These are phyloP conservation scores for Ailanthus altissimus DNA, from an alignment of 345 rosid genomes.

Conservation along the genomic window DNA sequence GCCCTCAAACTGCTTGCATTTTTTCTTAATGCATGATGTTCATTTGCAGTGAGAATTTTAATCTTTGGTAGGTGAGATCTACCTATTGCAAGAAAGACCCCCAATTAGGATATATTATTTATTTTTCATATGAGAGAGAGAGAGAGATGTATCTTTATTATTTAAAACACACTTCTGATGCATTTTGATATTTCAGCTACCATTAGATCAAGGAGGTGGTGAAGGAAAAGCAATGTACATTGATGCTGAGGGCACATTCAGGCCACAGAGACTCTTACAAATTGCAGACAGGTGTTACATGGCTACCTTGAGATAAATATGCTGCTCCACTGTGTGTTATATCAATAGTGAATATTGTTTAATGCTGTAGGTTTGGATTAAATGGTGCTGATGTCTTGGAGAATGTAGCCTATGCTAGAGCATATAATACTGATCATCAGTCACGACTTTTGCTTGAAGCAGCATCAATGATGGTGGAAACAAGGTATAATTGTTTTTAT, in stretches of 20 bases:
- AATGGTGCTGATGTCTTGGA: slow-evolving; percentile 96
- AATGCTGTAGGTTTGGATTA: slow-evolving; percentile 68
- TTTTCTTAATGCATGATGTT: neutral
- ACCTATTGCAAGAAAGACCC: neutral
- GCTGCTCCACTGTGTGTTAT: slow-evolving; percentile 12
- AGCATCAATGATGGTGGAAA: slow-evolving; percentile 99
- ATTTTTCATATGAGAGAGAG: neutral
- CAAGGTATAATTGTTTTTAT: slow-evolving; percentile 49
- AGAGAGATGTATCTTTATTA: neutral
- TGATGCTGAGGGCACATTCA: slow-evolving; percentile 96
- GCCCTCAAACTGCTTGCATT: neutral
- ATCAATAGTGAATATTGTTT: slow-evolving; percentile 10
- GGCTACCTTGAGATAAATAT: slow-evolving; percentile 9
- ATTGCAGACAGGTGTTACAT: slow-evolving; percentile 78
- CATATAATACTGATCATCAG: slow-evolving; percentile 97
- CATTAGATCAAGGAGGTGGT: slow-evolving; percentile 97
- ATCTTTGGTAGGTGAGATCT: neutral
- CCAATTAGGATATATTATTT: neutral
- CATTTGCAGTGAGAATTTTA: neutral
- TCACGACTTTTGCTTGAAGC: slow-evolving; percentile 97
- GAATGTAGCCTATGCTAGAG: slow-evolving; percentile 97
- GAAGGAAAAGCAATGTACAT: slow-evolving; percentile 99
- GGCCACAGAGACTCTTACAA: slow-evolving; percentile 93
- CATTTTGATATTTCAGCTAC: slow-evolving; percentile 59
- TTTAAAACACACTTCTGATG: slow-evolving; percentile 6